Percentiles rank a stretch among this genome's conserved stretches.
phyloP scores from a whole-genome alignment of 495 filamentous ascomycete genomes.

The Penicillium soppii region DNA sequence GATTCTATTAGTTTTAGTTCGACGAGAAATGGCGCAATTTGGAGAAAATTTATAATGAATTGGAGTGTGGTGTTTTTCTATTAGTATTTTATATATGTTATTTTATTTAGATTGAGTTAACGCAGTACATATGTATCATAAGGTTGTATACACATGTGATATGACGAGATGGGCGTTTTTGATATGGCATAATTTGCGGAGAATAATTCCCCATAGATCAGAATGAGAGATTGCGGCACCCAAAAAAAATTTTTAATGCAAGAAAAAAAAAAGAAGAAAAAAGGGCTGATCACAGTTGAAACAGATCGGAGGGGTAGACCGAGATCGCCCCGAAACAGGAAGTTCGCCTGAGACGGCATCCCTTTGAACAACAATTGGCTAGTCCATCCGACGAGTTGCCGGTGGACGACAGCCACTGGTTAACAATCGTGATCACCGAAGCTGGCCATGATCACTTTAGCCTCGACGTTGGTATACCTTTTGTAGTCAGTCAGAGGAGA shows the following conservation, averaged over 20 bases:
- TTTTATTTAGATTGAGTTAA: too few relatives aligned
- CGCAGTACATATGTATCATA: too few relatives aligned
- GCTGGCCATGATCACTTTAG: neutral
- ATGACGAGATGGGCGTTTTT: slow-evolving; percentile 11
- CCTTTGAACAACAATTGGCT: slow-evolving; percentile 17
- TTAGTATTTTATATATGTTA: too few relatives aligned
- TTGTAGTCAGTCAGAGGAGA: slow-evolving; percentile 1
- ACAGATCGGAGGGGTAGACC: slow-evolving; percentile 19
- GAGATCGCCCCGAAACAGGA: slow-evolving; percentile 33
- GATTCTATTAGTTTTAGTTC: neutral
- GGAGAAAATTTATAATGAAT: neutral
- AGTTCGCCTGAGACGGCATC: slow-evolving; percentile 23
- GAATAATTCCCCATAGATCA: neutral
- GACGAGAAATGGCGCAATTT: slow-evolving; percentile 3
- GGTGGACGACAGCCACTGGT: slow-evolving; percentile 4
- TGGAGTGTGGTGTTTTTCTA: too few relatives aligned
- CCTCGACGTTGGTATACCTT: neutral
- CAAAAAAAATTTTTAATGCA: neutral
- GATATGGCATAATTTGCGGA: slow-evolving; percentile 3
- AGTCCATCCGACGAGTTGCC: slow-evolving; percentile 11
- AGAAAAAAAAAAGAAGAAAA: neutral
- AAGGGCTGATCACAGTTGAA: neutral
- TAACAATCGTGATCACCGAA: slow-evolving; percentile 2
- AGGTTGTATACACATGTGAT: neutral
- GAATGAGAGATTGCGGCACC: neutral